Evolutionary conservation across 805 yeast species (phyloP), one percentile per base, ranked within the genome.

Genomic region (Lipomyces sp.): DNA sequence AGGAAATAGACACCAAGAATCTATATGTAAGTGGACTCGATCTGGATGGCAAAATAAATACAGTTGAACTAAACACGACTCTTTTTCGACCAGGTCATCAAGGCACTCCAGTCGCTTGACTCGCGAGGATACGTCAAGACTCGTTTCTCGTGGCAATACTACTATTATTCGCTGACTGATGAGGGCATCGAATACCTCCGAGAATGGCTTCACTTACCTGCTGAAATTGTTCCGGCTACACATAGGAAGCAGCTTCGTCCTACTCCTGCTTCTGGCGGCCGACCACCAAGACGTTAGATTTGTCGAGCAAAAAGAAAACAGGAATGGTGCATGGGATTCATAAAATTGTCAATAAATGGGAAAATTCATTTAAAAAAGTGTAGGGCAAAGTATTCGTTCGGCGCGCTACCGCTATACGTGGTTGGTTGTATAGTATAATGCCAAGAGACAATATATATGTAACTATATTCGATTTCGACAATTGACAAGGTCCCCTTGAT

Each of bases 121-220:
- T 95, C 99, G 73, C 92, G 90, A 85, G 99, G 99, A 83, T 95
- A 80, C 89, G 98, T 95, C 84, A 92, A 94, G 91, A 95, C 99
- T 79, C 98, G 92, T 86, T 95, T 94, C 90, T 94, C 98, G 80
- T 95, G 99, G 99, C 98, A 93, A 89, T 92, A 92, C 89, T 95
- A 95, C 87, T 95, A 95, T 97, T 95, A 95, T 96, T 92, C 99
- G 87, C 90, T 95, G 82, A 95, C 98, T 82, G 98, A 95, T 82
- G 97, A 91, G 85, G 99, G 99, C 89, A 94, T 95, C 75, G 97
- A 92, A 81, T 95, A 86, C 90, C 90, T 95, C 81, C 90, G 98
- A 86, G 92, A 91, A 82, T 95, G 92, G 91, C 90, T 95, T 84
- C 92, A 93, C 89, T 88, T 95, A 79, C 99, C 99, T 85, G 96